Evolutionary conservation across 2,329 filamentous ascomycete genomes (phyloP).

Genomic region (Ophiostoma quercus): DNA sequence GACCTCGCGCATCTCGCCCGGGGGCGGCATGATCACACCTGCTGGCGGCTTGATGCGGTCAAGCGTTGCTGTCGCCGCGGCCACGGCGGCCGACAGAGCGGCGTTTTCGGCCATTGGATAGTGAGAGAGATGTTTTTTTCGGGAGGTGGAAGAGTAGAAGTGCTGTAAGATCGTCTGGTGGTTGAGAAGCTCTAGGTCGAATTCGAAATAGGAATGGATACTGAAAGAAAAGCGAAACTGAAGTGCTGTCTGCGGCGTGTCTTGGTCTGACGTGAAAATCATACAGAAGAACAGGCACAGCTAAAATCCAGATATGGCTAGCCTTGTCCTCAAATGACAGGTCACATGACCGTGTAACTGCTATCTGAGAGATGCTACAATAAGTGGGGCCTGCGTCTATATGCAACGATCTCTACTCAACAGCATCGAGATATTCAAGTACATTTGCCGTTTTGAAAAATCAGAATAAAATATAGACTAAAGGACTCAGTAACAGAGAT

Average conservation of each 20-base stretch:
- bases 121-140: neutral
- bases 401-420: too few species aligned
- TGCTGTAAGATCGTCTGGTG: neutral
- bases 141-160: neutral
- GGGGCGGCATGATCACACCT: constrained; percentile 83
- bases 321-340: neutral
- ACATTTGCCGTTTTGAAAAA: too few species aligned
- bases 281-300: neutral
- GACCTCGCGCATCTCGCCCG: constrained; percentile 69
- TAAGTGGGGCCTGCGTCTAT: too few species aligned
- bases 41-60: constrained; percentile 72
- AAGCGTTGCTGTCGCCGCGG: constrained; percentile 44
- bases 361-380: too few species aligned
- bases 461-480: too few species aligned
- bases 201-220: neutral
- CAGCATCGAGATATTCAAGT: too few species aligned
- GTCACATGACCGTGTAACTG: neutral
- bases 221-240: neutral
- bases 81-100: constrained; percentile 43
- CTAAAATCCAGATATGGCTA: neutral
- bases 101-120: constrained; percentile 19
- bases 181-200: neutral
- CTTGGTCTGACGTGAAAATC: neutral
- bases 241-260: neutral
- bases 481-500: too few species aligned